phyloP scores from a whole-genome alignment of 495 filamentous ascomycete genomes.

The Aspergillus haitiensis region DNA sequence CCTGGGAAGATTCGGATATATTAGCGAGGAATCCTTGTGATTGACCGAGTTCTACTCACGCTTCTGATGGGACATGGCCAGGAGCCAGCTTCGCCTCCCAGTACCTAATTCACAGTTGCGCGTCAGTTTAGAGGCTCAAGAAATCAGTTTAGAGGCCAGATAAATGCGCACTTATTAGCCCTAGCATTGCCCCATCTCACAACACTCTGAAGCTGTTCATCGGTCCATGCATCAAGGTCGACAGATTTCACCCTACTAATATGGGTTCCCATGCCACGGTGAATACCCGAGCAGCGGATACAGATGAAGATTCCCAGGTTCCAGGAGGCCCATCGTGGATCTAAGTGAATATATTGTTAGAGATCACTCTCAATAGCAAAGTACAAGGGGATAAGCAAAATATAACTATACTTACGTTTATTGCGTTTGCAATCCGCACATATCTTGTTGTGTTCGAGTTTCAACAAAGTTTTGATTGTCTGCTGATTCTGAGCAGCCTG shows the following conservation, averaged over 20 bases:
- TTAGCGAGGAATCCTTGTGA: conserved; percentile 19
- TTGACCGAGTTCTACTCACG: conserved; percentile 50
- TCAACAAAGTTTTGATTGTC: conserved; percentile 88
- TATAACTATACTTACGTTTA: conserved; percentile 66
- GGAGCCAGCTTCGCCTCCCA: conserved; percentile 94
- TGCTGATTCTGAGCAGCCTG: conserved; percentile 85
- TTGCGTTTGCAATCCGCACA: conserved; percentile 99
- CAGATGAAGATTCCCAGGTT: conserved; percentile 95
- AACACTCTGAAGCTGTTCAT: conserved; percentile 92
- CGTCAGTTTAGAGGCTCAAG: conserved; percentile 21
- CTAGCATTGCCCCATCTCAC: conserved; percentile 91
- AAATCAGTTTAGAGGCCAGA: conserved; percentile 10
- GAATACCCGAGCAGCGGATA: conserved; percentile 97
- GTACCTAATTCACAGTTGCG: conserved; percentile 52
- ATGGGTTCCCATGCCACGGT: conserved; percentile 97
- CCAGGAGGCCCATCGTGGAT: conserved; percentile 98
- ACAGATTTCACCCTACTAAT: conserved; percentile 98
- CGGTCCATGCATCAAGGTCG: conserved; percentile 96
- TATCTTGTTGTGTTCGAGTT: conserved; percentile 89
- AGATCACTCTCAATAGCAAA: neutral
- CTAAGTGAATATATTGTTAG: conserved; percentile 45
- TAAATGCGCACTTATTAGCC: conserved; percentile 75
- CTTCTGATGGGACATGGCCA: conserved; percentile 93
- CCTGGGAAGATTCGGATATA: conserved; percentile 30
- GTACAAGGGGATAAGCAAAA: neutral